A percentile compares a stretch with the other conserved stretches of the same genome.
Evolutionary conservation across 305 asterid species (phyloP).

Genomic region (Solanum chacoense): DNA sequence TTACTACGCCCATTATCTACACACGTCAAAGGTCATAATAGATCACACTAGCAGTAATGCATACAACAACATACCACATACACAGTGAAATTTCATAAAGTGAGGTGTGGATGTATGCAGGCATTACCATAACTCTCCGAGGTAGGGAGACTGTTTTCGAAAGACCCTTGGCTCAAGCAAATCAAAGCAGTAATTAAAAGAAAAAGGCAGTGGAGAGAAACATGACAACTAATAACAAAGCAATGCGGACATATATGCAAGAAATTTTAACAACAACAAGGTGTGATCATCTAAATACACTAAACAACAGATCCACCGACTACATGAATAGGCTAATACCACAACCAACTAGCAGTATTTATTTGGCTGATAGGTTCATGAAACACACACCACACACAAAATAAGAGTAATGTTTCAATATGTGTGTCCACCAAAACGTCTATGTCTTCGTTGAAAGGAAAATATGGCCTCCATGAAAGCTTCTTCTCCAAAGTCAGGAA

Average conservation of each 20-base stretch:
- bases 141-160: background rate
- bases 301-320: background rate
- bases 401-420: background rate
- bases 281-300: background rate
- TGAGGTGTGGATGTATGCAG: background rate
- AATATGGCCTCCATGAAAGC: too few relatives aligned
- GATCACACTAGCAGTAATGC: background rate
- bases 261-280: background rate
- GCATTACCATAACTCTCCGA: too few relatives aligned
- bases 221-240: background rate
- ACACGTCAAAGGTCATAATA: background rate
- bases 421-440: too few relatives aligned
- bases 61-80: background rate
- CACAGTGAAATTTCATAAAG: background rate
- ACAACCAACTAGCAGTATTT: background rate
- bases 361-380: background rate
- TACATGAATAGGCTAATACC: background rate
- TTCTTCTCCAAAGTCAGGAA: too few relatives aligned
- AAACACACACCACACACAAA: background rate
- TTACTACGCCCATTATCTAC: background rate
- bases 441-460: too few relatives aligned
- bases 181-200: too few relatives aligned
- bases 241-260: background rate
- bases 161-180: too few relatives aligned
- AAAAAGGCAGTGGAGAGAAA: background rate